Conservation (phyloP, 441 rosid genomes). For the Erodium moschatum region DNA sequence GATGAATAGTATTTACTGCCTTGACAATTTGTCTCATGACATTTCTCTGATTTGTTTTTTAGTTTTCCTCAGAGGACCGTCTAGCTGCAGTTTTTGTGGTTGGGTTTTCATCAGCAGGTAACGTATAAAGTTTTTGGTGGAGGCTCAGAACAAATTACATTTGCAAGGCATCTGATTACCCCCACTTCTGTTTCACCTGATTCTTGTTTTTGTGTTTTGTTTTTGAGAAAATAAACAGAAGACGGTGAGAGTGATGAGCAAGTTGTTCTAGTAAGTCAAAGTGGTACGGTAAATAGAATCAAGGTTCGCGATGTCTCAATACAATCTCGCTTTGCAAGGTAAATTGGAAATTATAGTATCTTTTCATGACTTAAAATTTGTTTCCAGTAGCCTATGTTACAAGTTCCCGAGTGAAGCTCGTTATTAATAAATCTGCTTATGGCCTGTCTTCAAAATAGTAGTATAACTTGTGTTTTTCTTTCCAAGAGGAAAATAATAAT, state of each 20-base stretch:
- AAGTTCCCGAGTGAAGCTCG: not conserved
- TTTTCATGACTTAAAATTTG: not conserved
- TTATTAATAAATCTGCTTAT: not conserved
- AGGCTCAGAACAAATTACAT: constrained; percentile 1
- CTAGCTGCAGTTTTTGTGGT: constrained; percentile 84
- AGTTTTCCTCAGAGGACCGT: constrained; percentile 68
- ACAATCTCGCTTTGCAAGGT: constrained; percentile 87
- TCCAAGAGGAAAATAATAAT: not conserved
- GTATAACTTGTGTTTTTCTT: not conserved
- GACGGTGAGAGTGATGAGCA: constrained; percentile 94
- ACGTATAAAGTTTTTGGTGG: constrained; percentile 2
- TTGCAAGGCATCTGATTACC: not conserved
- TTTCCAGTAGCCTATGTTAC: not conserved
- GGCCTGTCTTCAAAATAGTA: not conserved
- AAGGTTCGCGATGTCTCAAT: constrained; percentile 86
- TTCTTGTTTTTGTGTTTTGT: not conserved
- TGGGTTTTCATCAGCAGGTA: constrained; percentile 81
- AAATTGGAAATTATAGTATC: constrained; percentile 1
- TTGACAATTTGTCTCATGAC: not conserved
- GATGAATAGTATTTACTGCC: not conserved
- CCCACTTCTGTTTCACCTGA: constrained; percentile 10
- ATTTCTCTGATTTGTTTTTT: constrained; percentile 16
- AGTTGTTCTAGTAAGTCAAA: constrained; percentile 88
- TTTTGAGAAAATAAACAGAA: constrained; percentile 29
- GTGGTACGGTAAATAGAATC: constrained; percentile 80